Conservation (phyloP, 2,329 filamentous ascomycete species). For the Colletotrichum somersetense region DNA sequence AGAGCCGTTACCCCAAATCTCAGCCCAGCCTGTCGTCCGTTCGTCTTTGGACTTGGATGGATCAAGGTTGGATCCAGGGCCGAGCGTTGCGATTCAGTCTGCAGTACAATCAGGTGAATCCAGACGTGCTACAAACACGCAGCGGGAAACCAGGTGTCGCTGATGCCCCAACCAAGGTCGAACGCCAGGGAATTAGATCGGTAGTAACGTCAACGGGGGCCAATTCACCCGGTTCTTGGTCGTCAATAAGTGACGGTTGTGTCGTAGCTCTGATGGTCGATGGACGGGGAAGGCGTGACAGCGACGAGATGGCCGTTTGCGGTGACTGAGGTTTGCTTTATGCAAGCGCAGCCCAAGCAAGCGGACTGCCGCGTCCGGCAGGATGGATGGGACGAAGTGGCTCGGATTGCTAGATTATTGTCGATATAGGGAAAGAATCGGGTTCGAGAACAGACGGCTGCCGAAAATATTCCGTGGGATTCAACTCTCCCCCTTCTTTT, state of each 20-base stretch:
- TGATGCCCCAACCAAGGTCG: slow-evolving; percentile 4
- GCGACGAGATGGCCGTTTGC: slow-evolving; percentile 27
- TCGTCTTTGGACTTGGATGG: slow-evolving; percentile 25
- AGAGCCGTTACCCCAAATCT: slow-evolving; percentile 15
- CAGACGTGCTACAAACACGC: slow-evolving; percentile 9
- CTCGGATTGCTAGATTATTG: slow-evolving; percentile 14
- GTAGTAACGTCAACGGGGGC: background rate
- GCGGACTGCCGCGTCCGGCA: slow-evolving; percentile 31
- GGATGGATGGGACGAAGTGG: slow-evolving; percentile 26
- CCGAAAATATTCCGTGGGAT: background rate
- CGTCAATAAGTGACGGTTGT: slow-evolving; percentile 33
- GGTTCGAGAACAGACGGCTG: slow-evolving; percentile 12
- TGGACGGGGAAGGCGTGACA: slow-evolving; percentile 22
- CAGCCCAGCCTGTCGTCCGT: slow-evolving; percentile 16
- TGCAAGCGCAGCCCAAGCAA: slow-evolving; percentile 32
- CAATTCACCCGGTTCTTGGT: slow-evolving; percentile 8
- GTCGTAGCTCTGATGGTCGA: slow-evolving; percentile 20
- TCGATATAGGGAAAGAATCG: slow-evolving; percentile 15
- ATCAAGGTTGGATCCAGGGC: slow-evolving; percentile 21
- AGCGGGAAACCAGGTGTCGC: slow-evolving; percentile 7
- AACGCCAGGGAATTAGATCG: background rate
- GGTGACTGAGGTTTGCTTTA: slow-evolving; percentile 26
- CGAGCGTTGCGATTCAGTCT: slow-evolving; percentile 15
- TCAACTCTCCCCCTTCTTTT: slow-evolving; percentile 27
- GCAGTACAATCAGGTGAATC: slow-evolving; percentile 22